Base-by-base conservation (phyloP, 2,329 filamentous ascomycete genomes). In the Coniochaeta pulveracea region DNA sequence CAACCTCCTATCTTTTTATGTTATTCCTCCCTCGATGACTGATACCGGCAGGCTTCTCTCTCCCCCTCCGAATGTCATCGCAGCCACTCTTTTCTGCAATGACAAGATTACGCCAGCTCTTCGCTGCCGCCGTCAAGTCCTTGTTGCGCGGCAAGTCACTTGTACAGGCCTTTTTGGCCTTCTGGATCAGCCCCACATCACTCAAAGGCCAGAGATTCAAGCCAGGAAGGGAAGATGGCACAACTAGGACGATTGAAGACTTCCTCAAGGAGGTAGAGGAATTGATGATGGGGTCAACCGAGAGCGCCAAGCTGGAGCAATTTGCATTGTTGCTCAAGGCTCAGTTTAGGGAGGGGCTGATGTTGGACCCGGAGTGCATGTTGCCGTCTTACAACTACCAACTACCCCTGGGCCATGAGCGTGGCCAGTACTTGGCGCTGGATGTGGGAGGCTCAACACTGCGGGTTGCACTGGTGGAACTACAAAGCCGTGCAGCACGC, bases 401-500 rank as follows among this genome's bases (percentile, higher is more conserved):
- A 42, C 58, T 81, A 5, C 76, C 76, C 2, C 63, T 55, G n/a
- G 76, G 76, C 33, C 49, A 58, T 29, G 76, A 80, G 47, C 51
- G 47, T 26, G 76, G 76, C 17, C 66, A 64, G 34, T 80, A 66
- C 48, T 57, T 81, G 34, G 72, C 75, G 15, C 58, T 80, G 23
- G 77, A 82, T 49, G 72, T 82, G n/a, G 77, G 77, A 23, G 77
- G 77, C 2, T 80, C 77, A 23, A 82, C 75, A 9, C 56, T 81
- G 39, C 63, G 76, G 34, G 72, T 82, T 19, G 76, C 73, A 5
- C 47, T 81, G 43, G 72, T 81, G 28, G 65, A 76, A 41, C 58
- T 81, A 36, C 56, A 57, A 33, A 71, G 72, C 9, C 57, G 59
- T 19, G 55, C 52, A 15, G 47, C 48, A 15, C 41, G 41, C 5